These are phyloP conservation scores for Seiridium unicorne DNA, from an alignment of 2,329 filamentous ascomycete species.

Conservation along the genomic window DNA sequence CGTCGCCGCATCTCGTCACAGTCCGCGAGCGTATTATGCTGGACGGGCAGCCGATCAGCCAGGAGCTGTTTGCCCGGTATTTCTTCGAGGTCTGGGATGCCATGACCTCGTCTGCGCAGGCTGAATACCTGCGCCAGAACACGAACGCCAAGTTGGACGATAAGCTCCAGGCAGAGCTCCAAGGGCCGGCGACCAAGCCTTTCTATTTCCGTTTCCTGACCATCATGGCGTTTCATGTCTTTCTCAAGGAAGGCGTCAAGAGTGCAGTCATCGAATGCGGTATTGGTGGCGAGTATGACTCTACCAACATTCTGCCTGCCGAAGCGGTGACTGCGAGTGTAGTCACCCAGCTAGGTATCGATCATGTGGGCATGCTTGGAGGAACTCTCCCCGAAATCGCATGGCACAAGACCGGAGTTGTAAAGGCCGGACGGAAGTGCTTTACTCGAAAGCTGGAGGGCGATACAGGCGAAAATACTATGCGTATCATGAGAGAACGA, in stretches of 20 bases:
- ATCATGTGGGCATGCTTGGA: constrained; percentile 80
- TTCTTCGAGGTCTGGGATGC: constrained; percentile 84
- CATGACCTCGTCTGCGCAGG: constrained; percentile 38
- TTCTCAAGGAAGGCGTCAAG: constrained; percentile 71
- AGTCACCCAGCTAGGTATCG: constrained; percentile 79
- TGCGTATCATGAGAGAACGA: constrained; percentile 55
- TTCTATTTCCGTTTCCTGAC: constrained; percentile 93
- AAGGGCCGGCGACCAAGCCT: constrained; percentile 67
- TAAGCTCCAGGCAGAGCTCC: constrained; percentile 49
- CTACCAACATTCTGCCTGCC: constrained; percentile 75
- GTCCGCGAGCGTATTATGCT: constrained; percentile 84
- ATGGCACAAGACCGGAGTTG: constrained; percentile 90
- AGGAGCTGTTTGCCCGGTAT: constrained; percentile 68
- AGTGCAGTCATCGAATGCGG: constrained; percentile 88
- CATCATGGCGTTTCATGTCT: constrained; percentile 82
- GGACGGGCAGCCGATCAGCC: constrained; percentile 67
- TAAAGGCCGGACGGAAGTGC: constrained; percentile 64
- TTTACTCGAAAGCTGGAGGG: constrained; percentile 62
- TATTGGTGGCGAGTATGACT: constrained; percentile 90
- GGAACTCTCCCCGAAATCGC: constrained; percentile 76
- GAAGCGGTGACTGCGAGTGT: constrained; percentile 67
- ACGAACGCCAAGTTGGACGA: constrained; percentile 13
- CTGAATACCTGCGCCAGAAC: constrained; percentile 13
- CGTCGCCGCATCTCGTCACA: constrained; percentile 80
- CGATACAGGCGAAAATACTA: constrained; percentile 32